A percentile compares a stretch with the other conserved stretches of the same genome.
phyloP scores from a whole-genome alignment of 208 protist genomes.

The Crithidia bombi region DNA sequence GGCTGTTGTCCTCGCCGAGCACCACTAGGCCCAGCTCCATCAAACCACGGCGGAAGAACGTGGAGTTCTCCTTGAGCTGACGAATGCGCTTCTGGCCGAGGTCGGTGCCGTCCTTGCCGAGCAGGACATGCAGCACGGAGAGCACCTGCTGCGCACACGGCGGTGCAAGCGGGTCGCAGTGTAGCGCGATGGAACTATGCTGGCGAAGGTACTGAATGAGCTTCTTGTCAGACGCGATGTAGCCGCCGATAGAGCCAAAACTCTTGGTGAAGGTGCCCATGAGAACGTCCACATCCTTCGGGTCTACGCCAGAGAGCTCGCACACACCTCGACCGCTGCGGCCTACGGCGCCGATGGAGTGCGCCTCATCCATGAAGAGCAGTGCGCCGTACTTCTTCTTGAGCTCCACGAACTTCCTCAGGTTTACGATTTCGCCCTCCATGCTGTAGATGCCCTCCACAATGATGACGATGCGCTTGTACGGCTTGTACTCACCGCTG shows the following conservation, averaged over 20 bases:
- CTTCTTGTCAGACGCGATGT: constrained; percentile 91
- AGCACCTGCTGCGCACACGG: constrained; percentile 92
- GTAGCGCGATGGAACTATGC: constrained; percentile 68
- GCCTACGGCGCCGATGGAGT: constrained; percentile 98
- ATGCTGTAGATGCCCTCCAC: constrained; percentile 99
- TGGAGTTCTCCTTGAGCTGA: constrained; percentile 86
- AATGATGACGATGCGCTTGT: constrained; percentile 91
- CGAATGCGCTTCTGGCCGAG: constrained; percentile 79
- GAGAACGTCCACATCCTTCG: constrained; percentile 94
- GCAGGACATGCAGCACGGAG: constrained; percentile 86
- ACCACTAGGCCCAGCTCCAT: constrained; percentile 84
- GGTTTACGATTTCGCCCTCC: constrained; percentile 97
- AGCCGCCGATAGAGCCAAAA: constrained; percentile 96
- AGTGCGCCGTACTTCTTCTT: constrained; percentile 97
- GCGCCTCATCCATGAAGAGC: constrained; percentile 98
- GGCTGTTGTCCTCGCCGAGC: constrained; percentile 91
- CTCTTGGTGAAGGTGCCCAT: constrained; percentile 98
- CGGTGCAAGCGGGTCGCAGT: constrained; percentile 85
- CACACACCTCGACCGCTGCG: constrained; percentile 93
- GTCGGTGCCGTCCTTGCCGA: constrained; percentile 90
- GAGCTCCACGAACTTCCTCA: constrained; percentile 94
- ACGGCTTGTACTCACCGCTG: constrained; percentile 77
- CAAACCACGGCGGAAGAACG: constrained; percentile 84
- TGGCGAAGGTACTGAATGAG: constrained; percentile 78
- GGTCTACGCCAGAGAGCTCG: constrained; percentile 89